Percentiles rank a stretch among this genome's conserved stretches.
Conservation (phyloP, 2,329 filamentous ascomycete genomes). For the Penicillium sp. region DNA sequence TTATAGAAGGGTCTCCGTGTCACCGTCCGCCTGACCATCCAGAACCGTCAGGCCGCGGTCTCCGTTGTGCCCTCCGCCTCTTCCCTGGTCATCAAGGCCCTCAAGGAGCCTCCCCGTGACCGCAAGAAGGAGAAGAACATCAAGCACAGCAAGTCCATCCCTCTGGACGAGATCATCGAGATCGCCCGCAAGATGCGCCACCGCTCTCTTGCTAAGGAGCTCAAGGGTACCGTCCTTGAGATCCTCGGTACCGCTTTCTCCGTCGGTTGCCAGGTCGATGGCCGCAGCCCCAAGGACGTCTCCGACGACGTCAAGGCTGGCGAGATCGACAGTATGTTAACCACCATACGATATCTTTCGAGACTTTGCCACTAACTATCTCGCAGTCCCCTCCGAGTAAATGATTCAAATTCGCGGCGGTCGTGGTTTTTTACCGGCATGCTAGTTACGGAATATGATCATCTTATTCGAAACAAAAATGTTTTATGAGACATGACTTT, state of each 20-base stretch:
- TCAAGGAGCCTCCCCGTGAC: slow-evolving; percentile 97
- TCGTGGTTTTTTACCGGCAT: too few species aligned
- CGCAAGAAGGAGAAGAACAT: slow-evolving; percentile 99
- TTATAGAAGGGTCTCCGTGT: slow-evolving; percentile 98
- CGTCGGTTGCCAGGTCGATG: slow-evolving; percentile 96
- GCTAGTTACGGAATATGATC: slow-evolving; percentile 34
- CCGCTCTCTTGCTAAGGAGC: slow-evolving; percentile 90
- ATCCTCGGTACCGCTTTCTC: slow-evolving; percentile 91
- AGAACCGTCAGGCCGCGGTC: slow-evolving; percentile 97
- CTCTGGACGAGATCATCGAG: slow-evolving; percentile 89
- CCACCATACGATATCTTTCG: too few species aligned
- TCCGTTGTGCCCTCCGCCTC: slow-evolving; percentile 96
- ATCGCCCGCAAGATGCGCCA: slow-evolving; percentile 84
- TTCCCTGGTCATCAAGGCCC: slow-evolving; percentile 93
- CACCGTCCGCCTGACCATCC: slow-evolving; percentile 96
- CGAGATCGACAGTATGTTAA: slow-evolving; percentile 92
- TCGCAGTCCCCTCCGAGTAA: too few species aligned
- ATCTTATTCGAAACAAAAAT: slow-evolving; percentile 21
- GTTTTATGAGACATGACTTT: slow-evolving; percentile 31
- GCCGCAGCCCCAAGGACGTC: slow-evolving; percentile 83
- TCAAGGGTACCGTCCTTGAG: slow-evolving; percentile 88
- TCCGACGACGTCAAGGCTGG: slow-evolving; percentile 82
- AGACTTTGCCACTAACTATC: too few species aligned
- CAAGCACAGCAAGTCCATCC: slow-evolving; percentile 96
- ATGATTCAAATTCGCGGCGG: too few species aligned